Percentiles rank a stretch among this genome's conserved stretches.
These are phyloP conservation scores for Alternaria panax DNA, from an alignment of 2,329 filamentous ascomycete genomes.

Conservation along the genomic window DNA sequence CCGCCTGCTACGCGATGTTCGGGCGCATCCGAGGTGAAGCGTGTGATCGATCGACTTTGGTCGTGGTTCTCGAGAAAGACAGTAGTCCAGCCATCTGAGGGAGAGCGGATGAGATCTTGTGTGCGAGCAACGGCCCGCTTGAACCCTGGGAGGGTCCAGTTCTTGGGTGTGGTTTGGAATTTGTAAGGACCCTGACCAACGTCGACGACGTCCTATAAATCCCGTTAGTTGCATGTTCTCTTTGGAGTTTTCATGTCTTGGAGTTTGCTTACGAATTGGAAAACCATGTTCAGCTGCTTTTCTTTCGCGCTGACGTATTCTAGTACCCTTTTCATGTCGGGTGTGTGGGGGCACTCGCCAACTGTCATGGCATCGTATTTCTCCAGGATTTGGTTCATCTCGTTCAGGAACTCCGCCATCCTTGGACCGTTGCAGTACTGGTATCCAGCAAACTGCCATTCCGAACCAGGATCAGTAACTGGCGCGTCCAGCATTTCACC, in stretches of 20 bases:
- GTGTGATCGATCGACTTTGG: slow-evolving; percentile 58
- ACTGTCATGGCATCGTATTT: slow-evolving; percentile 73
- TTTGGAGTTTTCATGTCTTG: too few species aligned
- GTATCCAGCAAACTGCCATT: slow-evolving; percentile 49
- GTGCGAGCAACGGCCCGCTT: slow-evolving; percentile 42
- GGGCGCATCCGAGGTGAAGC: slow-evolving; percentile 58
- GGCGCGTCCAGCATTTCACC: slow-evolving; percentile 45
- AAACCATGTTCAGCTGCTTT: slow-evolving; percentile 73
- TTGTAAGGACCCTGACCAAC: slow-evolving; percentile 48
- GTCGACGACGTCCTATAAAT: slow-evolving; percentile 50
- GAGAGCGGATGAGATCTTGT: slow-evolving; percentile 41
- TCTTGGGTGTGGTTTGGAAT: slow-evolving; percentile 46
- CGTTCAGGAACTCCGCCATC: slow-evolving; percentile 71
- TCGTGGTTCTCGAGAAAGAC: slow-evolving; percentile 64
- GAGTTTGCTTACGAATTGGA: slow-evolving; percentile 54
- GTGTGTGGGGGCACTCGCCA: slow-evolving; percentile 72
- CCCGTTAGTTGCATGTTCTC: neutral
- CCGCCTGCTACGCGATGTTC: slow-evolving; percentile 55
- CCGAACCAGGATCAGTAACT: slow-evolving; percentile 38
- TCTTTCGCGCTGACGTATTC: slow-evolving; percentile 66
- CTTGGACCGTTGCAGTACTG: slow-evolving; percentile 72
- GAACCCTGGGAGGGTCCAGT: slow-evolving; percentile 42
- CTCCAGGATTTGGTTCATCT: slow-evolving; percentile 67
- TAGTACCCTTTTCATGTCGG: slow-evolving; percentile 64
- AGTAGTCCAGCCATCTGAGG: slow-evolving; percentile 55